These are phyloP conservation scores for Naganishia liquefaciens DNA, from an alignment of 1,284 basidiomycete genomes.

Conservation along the genomic window DNA sequence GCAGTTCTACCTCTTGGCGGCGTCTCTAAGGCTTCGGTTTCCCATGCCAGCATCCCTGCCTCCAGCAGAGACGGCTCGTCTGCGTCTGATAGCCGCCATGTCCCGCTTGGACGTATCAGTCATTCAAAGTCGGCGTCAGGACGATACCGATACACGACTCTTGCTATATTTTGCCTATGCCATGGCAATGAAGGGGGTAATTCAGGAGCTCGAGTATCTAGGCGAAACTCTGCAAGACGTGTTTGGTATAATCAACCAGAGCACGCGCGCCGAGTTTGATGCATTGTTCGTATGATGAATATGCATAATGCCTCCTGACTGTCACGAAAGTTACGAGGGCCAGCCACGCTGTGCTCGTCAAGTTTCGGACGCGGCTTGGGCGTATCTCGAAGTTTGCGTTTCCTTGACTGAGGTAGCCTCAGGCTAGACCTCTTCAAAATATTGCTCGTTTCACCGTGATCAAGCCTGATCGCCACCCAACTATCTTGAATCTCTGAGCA, in stretches of 20 bases:
- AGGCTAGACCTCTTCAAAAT: no score
- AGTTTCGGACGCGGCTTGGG: no score
- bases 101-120: conserved; percentile 68
- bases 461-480: no score
- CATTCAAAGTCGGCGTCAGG: background rate
- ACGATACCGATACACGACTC: conserved; percentile 63
- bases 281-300: conserved; percentile 25
- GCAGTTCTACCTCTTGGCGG: conserved; percentile 76
- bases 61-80: conserved; percentile 78
- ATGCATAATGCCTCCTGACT: background rate
- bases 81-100: conserved; percentile 77
- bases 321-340: no score
- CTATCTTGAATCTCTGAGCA: no score
- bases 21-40: conserved; percentile 82
- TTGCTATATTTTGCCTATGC: conserved; percentile 92
- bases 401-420: no score
- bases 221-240: conserved; percentile 77
- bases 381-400: no score
- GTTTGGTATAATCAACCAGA: conserved; percentile 67
- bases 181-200: conserved; percentile 84
- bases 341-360: no score
- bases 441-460: no score
- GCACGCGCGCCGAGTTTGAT: conserved; percentile 28
- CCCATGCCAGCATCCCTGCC: conserved; percentile 94
- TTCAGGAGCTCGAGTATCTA: conserved; percentile 76